phyloP scores from a whole-genome alignment of 2,329 filamentous ascomycete genomes.

The Pestalotiopsis fici region DNA sequence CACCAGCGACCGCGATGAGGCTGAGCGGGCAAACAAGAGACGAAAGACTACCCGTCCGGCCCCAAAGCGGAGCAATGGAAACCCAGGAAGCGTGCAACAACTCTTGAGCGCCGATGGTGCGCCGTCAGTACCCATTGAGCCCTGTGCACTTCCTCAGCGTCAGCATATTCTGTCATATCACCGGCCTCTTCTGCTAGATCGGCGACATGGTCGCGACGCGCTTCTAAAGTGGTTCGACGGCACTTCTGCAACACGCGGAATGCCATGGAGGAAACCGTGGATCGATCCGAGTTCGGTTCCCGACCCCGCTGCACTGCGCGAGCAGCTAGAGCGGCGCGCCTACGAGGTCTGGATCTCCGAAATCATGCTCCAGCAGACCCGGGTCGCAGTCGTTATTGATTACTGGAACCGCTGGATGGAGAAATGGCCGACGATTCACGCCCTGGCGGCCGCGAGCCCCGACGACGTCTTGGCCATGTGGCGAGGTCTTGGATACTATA shows the following conservation, averaged over 20 bases:
- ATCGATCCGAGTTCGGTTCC: constrained; percentile 39
- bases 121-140: not conserved
- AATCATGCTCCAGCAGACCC: constrained; percentile 68
- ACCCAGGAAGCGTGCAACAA: constrained; percentile 15
- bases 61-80: not conserved
- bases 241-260: constrained; percentile 46
- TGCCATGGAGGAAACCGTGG: constrained; percentile 64
- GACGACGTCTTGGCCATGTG: constrained; percentile 61
- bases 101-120: constrained; percentile 19
- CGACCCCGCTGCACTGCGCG: constrained; percentile 35
- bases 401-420: constrained; percentile 66
- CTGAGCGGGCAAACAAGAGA: not conserved
- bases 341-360: constrained; percentile 70
- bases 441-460: constrained; percentile 51
- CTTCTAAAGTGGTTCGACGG: constrained; percentile 55
- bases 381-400: constrained; percentile 61
- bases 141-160: constrained; percentile 26
- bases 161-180: constrained; percentile 48
- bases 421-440: constrained; percentile 59
- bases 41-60: not conserved
- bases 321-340: constrained; percentile 52
- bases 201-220: constrained; percentile 29
- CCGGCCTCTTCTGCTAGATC: constrained; percentile 48
- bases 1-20: not conserved
- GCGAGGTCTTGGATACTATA: constrained; percentile 66